phyloP scores from a whole-genome alignment of 441 rosid genomes.

The Corymbia calophylla region DNA sequence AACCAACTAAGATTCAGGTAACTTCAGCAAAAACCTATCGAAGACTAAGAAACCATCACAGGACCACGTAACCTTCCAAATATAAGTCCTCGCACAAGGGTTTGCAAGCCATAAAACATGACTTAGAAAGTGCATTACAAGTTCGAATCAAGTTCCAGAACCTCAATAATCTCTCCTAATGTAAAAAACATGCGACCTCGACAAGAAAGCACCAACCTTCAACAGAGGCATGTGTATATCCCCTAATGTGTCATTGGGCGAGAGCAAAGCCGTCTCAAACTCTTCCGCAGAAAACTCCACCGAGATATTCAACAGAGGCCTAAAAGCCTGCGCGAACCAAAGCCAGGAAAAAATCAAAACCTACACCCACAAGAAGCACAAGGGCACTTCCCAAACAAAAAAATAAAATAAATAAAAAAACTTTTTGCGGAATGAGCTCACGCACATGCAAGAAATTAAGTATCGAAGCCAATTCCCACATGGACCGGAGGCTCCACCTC shows the following conservation, averaged over 20 bases:
- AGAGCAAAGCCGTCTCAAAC: constrained; percentile 84
- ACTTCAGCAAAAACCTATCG: neutral
- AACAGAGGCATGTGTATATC: constrained; percentile 90
- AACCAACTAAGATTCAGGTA: neutral
- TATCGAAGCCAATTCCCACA: constrained; percentile 97
- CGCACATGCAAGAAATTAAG: constrained; percentile 98
- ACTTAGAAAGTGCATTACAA: neutral
- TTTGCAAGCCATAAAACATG: neutral
- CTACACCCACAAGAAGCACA: neutral
- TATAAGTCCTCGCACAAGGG: neutral
- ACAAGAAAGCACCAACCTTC: constrained; percentile 53
- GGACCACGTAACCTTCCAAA: neutral
- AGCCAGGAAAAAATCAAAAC: constrained; percentile 6
- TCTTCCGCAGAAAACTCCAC: constrained; percentile 96
- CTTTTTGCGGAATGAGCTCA: neutral
- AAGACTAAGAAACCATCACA: neutral
- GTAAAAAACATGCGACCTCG: neutral
- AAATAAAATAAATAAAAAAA: neutral
- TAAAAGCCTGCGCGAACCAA: constrained; percentile 51
- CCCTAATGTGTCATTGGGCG: constrained; percentile 84
- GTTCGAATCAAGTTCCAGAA: neutral
- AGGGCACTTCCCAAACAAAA: neutral
- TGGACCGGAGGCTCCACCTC: constrained; percentile 91
- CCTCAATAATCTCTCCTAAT: neutral
- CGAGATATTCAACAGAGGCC: constrained; percentile 71